A percentile compares a stretch with the other conserved stretches of the same genome.
Evolutionary conservation across 2,329 filamentous ascomycete species (phyloP).

Genomic region (Reticulascus tulasneorum): DNA sequence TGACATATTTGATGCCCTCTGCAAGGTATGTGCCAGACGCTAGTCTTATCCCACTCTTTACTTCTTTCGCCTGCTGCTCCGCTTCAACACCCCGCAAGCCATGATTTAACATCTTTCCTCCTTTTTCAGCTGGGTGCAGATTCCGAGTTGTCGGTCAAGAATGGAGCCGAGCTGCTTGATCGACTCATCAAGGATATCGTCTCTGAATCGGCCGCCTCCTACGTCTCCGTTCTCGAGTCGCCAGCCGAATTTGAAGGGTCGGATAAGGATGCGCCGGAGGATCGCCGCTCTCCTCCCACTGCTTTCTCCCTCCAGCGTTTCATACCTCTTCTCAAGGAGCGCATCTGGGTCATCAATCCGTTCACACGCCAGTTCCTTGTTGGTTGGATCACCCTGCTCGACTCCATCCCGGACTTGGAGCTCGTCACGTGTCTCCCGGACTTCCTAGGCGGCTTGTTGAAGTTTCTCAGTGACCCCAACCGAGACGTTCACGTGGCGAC

Average conservation of each 20-base stretch:
- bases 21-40: slow-evolving; percentile 62
- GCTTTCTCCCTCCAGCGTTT: slow-evolving; percentile 90
- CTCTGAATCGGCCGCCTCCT: slow-evolving; percentile 89
- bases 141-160: slow-evolving; percentile 95
- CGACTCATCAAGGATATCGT: slow-evolving; percentile 95
- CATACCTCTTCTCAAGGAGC: slow-evolving; percentile 88
- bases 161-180: slow-evolving; percentile 92
- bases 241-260: slow-evolving; percentile 40
- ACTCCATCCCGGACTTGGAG: slow-evolving; percentile 95
- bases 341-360: slow-evolving; percentile 90
- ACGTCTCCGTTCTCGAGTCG: slow-evolving; percentile 80
- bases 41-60: not conserved
- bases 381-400: slow-evolving; percentile 89
- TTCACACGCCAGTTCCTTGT: slow-evolving; percentile 94
- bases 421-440: slow-evolving; percentile 89
- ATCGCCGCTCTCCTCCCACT: slow-evolving; percentile 57
- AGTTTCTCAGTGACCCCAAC: slow-evolving; percentile 88
- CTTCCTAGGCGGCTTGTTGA: slow-evolving; percentile 84
- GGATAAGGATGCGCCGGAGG: slow-evolving; percentile 29
- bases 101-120: not conserved
- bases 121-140: slow-evolving; percentile 77
- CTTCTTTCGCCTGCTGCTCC: not conserved
- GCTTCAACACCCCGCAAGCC: not conserved
- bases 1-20: slow-evolving; percentile 94
- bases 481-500: slow-evolving; percentile 93